These are phyloP conservation scores for Medicago truncatula DNA, from an alignment of 306 rosid genomes.

Conservation along the genomic window DNA sequence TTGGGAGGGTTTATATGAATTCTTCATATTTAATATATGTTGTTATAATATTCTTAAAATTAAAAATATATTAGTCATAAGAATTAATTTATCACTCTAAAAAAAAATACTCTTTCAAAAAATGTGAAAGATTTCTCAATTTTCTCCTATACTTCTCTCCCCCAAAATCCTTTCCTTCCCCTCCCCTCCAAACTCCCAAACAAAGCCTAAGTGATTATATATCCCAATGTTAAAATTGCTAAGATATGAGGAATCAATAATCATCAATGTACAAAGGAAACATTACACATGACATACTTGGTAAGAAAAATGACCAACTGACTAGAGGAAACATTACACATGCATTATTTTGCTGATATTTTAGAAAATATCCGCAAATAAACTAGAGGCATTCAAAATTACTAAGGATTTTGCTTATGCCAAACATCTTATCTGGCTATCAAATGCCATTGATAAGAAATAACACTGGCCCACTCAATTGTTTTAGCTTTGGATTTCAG, in stretches of 20 bases:
- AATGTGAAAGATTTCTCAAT: too few species aligned
- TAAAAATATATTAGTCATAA: too few species aligned
- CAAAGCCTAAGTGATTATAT: constrained; percentile 9
- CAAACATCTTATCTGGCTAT: not conserved
- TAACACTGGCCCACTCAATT: constrained; percentile 10
- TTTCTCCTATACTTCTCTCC: too few species aligned
- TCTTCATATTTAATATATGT: too few species aligned
- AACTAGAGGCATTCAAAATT: not conserved
- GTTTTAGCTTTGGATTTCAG: constrained; percentile 8
- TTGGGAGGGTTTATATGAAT: too few species aligned
- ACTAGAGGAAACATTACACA: not conserved
- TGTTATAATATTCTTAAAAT: too few species aligned
- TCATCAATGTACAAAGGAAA: not conserved
- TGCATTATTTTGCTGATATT: too few species aligned
- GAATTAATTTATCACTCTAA: too few species aligned
- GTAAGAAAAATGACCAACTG: constrained; percentile 8
- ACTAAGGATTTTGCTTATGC: not conserved
- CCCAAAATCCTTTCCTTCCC: too few species aligned
- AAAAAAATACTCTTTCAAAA: too few species aligned
- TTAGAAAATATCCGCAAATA: not conserved
- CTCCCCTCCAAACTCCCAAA: too few species aligned
- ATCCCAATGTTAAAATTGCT: not conserved
- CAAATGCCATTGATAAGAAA: not conserved
- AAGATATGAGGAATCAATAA: not conserved
- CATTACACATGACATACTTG: not conserved